phyloP scores from a whole-genome alignment of 2,329 filamentous ascomycete species.

The Aspergillus fumigatus region DNA sequence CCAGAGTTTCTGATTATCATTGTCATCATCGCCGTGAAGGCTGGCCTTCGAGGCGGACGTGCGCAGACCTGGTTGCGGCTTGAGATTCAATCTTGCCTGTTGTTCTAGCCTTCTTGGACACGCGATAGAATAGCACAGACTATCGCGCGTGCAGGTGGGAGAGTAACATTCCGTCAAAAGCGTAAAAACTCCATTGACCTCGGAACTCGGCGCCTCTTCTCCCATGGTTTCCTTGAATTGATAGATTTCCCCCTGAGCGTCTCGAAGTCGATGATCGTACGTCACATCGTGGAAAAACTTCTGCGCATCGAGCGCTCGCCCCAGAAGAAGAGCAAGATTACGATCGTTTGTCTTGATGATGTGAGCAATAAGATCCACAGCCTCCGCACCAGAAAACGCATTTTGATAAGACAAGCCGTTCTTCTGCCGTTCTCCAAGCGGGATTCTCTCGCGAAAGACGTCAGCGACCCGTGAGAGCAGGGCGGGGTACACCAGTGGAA shows the following conservation, averaged over 20 bases:
- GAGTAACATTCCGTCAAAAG: conserved; percentile 96
- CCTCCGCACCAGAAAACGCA: conserved; percentile 91
- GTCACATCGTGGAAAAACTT: conserved; percentile 99
- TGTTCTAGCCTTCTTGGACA: conserved; percentile 92
- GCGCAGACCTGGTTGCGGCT: conserved; percentile 83
- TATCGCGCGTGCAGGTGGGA: conserved; percentile 91
- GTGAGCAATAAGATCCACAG: conserved; percentile 90
- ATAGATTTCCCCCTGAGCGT: conserved; percentile 92
- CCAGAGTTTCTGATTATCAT: conserved; percentile 96
- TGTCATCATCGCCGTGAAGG: conserved; percentile 74
- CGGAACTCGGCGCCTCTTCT: conserved; percentile 62
- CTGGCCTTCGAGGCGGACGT: conserved; percentile 64
- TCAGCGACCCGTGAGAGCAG: conserved; percentile 89
- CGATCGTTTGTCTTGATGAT: conserved; percentile 97
- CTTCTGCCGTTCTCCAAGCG: conserved; percentile 83
- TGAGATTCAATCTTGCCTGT: conserved; percentile 88
- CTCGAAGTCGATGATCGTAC: conserved; percentile 90
- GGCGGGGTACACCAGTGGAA: conserved; percentile 89
- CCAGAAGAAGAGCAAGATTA: conserved; percentile 85
- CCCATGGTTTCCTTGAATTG: conserved; percentile 92
- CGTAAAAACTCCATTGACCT: conserved; percentile 94
- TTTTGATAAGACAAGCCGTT: conserved; percentile 97
- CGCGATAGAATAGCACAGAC: conserved; percentile 95
- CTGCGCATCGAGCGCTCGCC: conserved; percentile 88
- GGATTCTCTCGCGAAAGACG: conserved; percentile 85